Evolutionary conservation across 805 yeast genomes (phyloP).

Genomic region (Pichia phayaonensis): DNA sequence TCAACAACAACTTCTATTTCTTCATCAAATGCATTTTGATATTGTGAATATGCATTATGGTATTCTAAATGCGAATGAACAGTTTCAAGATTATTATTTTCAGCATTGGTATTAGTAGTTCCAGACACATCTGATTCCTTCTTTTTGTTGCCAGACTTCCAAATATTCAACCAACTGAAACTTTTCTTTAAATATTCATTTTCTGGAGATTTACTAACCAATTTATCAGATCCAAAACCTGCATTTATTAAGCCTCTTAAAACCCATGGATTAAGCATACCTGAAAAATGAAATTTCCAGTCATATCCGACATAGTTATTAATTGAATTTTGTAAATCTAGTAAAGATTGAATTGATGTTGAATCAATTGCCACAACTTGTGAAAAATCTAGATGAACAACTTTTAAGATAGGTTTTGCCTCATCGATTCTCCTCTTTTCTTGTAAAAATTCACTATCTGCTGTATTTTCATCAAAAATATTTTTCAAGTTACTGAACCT

Average conservation of each 20-base stretch:
- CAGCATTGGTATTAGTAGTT: neutral
- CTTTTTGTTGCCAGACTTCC: constrained; percentile 10
- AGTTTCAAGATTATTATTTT: neutral
- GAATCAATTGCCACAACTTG: constrained; percentile 69
- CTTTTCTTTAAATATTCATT: neutral
- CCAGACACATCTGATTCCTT: neutral
- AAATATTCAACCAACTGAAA: neutral
- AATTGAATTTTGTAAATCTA: constrained; percentile 69
- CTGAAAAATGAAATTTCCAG: constrained; percentile 84
- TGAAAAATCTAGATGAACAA: constrained; percentile 74
- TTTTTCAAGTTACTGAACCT: neutral
- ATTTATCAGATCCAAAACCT: constrained; percentile 56
- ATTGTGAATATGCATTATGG: neutral
- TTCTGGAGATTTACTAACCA: neutral
- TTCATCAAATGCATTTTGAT: constrained; percentile 2
- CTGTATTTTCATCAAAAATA: neutral
- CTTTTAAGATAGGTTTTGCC: constrained; percentile 55
- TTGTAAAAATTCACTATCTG: constrained; percentile 11
- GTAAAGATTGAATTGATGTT: constrained; percentile 68
- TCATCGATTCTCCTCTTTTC: constrained; percentile 31
- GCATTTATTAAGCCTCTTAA: constrained; percentile 64
- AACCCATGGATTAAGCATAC: constrained; percentile 79
- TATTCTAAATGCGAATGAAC: neutral
- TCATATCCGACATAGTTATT: constrained; percentile 70
- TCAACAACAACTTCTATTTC: constrained; percentile 9